These are phyloP conservation scores for Macrophomina phaseolina DNA, from an alignment of 2,329 filamentous ascomycete species.

Conservation along the genomic window DNA sequence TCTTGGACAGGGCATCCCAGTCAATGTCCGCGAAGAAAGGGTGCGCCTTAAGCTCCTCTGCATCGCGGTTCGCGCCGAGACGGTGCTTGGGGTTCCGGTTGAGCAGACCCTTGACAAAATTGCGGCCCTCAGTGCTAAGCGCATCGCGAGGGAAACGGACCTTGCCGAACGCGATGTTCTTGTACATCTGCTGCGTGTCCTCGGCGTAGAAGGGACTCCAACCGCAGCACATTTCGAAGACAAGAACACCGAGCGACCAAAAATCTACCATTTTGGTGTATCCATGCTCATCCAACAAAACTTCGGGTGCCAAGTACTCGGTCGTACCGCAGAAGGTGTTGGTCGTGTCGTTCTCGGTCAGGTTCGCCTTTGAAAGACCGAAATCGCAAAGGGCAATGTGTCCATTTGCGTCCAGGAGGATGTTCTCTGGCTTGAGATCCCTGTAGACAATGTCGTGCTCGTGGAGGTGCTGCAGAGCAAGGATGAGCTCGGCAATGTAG, in stretches of 20 bases:
- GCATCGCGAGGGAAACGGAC: slow-evolving; percentile 96
- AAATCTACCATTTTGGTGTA: slow-evolving; percentile 99
- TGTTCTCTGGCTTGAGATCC: slow-evolving; percentile 97
- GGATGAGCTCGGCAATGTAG: slow-evolving; percentile 96
- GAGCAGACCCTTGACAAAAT: slow-evolving; percentile 96
- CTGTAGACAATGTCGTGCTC: slow-evolving; percentile 98
- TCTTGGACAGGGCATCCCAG: slow-evolving; percentile 86
- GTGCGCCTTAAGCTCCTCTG: slow-evolving; percentile 91
- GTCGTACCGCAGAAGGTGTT: slow-evolving; percentile 99
- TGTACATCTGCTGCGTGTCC: slow-evolving; percentile 99
- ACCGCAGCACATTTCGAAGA: slow-evolving; percentile 99
- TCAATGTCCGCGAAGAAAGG: slow-evolving; percentile 94
- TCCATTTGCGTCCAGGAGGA: slow-evolving; percentile 92
- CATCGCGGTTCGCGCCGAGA: slow-evolving; percentile 87
- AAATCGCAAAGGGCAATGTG: slow-evolving; percentile 99
- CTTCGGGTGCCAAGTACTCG: slow-evolving; percentile 95
- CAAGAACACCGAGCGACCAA: slow-evolving; percentile 95
- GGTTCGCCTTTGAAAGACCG: slow-evolving; percentile 93
- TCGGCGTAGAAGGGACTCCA: slow-evolving; percentile 99
- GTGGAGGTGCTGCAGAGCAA: slow-evolving; percentile 93
- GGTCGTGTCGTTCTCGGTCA: slow-evolving; percentile 96
- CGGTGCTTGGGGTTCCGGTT: slow-evolving; percentile 97
- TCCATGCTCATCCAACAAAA: slow-evolving; percentile 91
- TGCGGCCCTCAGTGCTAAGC: slow-evolving; percentile 89
- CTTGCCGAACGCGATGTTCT: slow-evolving; percentile 99